Conservation (phyloP, 495 filamentous ascomycete genomes). For the Annulohypoxylon moriforme region DNA sequence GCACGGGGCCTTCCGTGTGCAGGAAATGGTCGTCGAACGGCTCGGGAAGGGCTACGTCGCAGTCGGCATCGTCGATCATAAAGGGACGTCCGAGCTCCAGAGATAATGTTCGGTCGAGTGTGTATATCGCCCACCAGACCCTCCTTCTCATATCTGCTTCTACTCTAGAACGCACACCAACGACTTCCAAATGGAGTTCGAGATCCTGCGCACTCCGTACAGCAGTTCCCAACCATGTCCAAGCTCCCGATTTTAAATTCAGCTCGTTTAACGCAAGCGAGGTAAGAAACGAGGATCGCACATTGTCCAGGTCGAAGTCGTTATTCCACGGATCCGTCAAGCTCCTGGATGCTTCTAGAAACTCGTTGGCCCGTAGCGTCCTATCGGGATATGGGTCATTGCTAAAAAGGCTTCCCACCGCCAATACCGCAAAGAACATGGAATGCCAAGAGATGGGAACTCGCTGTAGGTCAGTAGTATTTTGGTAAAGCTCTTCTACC, state of each 20-base stretch:
- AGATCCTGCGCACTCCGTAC: slow-evolving; percentile 88
- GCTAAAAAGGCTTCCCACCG: slow-evolving; percentile 83
- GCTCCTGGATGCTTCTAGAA: slow-evolving; percentile 74
- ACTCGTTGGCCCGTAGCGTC: slow-evolving; percentile 73
- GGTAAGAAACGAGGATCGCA: slow-evolving; percentile 74
- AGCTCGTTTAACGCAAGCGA: slow-evolving; percentile 87
- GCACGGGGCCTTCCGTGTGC: slow-evolving; percentile 67
- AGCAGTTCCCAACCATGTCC: slow-evolving; percentile 89
- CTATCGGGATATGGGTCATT: slow-evolving; percentile 64
- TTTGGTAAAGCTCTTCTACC: slow-evolving; percentile 79
- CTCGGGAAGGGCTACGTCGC: slow-evolving; percentile 82
- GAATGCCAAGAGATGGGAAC: slow-evolving; percentile 81
- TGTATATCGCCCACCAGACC: slow-evolving; percentile 95
- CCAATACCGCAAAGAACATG: slow-evolving; percentile 85
- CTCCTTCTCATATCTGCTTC: slow-evolving; percentile 91
- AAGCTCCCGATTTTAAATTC: slow-evolving; percentile 89
- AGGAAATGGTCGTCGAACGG: slow-evolving; percentile 86
- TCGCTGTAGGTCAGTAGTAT: slow-evolving; percentile 68
- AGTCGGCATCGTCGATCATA: slow-evolving; percentile 90
- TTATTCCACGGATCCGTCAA: slow-evolving; percentile 87
- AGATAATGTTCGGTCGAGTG: slow-evolving; percentile 84
- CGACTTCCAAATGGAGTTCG: slow-evolving; percentile 80
- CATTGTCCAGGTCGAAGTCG: slow-evolving; percentile 82
- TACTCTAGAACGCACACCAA: slow-evolving; percentile 54
- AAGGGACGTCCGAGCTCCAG: slow-evolving; percentile 85